Evolutionary conservation across 257 asterid genomes (phyloP).

Genomic region (Orobanche coerulescens): DNA sequence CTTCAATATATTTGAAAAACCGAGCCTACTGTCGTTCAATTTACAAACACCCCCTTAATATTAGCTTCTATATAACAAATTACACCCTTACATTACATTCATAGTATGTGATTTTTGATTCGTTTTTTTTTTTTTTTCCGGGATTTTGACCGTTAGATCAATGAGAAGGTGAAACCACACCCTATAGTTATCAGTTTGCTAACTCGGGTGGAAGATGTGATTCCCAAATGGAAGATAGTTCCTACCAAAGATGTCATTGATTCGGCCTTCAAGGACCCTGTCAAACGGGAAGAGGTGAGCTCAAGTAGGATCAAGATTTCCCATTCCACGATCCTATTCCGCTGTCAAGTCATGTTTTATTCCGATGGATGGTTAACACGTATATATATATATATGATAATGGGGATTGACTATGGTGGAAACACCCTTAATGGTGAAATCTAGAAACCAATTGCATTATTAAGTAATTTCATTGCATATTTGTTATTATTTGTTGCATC

Average conservation of each 20-base stretch:
- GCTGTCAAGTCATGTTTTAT: too few species aligned
- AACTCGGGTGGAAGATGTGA: constrained; percentile 63
- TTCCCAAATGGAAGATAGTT: constrained; percentile 94
- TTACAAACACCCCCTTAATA: not conserved
- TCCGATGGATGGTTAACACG: too few species aligned
- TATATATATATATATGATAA: too few species aligned
- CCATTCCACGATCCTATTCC: too few species aligned
- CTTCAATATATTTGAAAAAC: not conserved
- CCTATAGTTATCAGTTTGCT: constrained; percentile 64
- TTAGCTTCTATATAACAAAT: not conserved
- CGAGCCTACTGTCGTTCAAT: not conserved
- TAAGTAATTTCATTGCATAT: too few species aligned
- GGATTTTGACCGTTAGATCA: constrained; percentile 34
- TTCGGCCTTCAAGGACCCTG: constrained; percentile 80
- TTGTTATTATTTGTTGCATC: too few species aligned
- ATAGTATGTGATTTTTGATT: not conserved
- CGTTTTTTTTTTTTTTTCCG: not conserved
- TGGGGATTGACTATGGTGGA: too few species aligned
- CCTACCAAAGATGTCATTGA: constrained; percentile 79
- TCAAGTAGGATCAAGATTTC: too few species aligned
- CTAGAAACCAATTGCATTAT: too few species aligned
- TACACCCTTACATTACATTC: too few species aligned
- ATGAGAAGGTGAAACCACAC: constrained; percentile 88
- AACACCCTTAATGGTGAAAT: too few species aligned
- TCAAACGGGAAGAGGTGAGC: constrained; percentile 68